phyloP scores from a whole-genome alignment of 208 protist species.

The Leishmania lainsoni region DNA sequence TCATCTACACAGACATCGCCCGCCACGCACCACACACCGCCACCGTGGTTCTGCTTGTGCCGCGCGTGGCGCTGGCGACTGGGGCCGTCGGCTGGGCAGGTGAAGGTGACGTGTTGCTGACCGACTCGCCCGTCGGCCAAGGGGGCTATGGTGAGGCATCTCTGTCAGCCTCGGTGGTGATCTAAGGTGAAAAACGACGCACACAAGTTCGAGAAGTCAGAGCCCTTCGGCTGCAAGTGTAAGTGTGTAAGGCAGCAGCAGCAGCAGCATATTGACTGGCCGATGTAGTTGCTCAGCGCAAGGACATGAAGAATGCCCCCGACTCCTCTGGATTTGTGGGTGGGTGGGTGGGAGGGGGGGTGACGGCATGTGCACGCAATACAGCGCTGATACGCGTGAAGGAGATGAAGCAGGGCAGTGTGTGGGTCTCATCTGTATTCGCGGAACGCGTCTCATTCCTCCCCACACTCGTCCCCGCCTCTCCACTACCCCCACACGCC shows the following conservation, averaged over 20 bases:
- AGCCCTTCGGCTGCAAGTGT: background rate
- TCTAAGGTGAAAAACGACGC: background rate
- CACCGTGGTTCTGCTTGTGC: constrained; percentile 55
- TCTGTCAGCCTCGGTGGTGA: constrained; percentile 70
- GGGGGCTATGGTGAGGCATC: constrained; percentile 55
- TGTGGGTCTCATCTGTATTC: too few species aligned
- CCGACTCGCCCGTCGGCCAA: constrained; percentile 34
- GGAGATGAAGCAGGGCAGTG: too few species aligned
- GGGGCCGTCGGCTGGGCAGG: constrained; percentile 71
- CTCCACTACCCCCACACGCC: too few species aligned
- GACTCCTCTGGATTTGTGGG: background rate
- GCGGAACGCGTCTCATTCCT: background rate
- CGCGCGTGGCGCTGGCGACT: constrained; percentile 49
- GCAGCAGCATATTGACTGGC: background rate
- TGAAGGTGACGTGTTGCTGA: constrained; percentile 48
- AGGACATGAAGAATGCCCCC: background rate
- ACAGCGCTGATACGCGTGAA: background rate
- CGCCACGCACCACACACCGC: constrained; percentile 1
- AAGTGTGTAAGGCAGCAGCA: background rate
- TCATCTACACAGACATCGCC: constrained; percentile 39
- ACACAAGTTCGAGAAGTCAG: background rate
- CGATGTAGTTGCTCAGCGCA: background rate
- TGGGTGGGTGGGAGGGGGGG: background rate
- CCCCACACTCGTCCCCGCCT: too few species aligned
- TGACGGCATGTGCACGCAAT: background rate